phyloP scores from a whole-genome alignment of 805 yeast genomes.

The Kodamaea fukazawae region DNA sequence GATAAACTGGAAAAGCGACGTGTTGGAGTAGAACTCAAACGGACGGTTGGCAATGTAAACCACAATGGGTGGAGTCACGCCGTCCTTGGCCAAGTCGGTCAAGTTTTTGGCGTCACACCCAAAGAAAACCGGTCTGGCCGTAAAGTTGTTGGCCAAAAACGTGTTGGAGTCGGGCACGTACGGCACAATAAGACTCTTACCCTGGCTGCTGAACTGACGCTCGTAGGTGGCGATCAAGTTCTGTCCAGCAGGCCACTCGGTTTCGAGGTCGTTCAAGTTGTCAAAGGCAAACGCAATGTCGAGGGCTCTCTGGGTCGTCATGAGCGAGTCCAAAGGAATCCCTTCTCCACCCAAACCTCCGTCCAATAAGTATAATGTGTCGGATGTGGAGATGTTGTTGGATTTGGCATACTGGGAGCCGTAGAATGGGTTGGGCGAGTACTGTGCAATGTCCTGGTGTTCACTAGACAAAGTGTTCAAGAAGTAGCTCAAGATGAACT shows the following conservation, averaged over 20 bases:
- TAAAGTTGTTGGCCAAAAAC: conserved; percentile 57
- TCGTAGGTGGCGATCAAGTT: conserved; percentile 32
- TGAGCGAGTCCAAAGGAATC: conserved; percentile 32
- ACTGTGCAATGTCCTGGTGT: conserved; percentile 32
- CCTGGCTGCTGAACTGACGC: conserved; percentile 39
- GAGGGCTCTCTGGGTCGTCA: conserved; percentile 32
- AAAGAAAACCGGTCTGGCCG: conserved; percentile 72
- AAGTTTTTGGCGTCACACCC: conserved; percentile 73
- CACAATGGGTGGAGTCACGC: conserved; percentile 62
- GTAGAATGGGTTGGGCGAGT: conserved; percentile 38
- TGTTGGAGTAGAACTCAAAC: conserved; percentile 61
- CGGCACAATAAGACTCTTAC: conserved; percentile 67
- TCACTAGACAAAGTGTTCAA: conserved; percentile 24
- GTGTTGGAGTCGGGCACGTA: conserved; percentile 71
- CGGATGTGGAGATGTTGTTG: conserved; percentile 21
- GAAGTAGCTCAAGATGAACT: conserved; percentile 24
- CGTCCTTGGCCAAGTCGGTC: conserved; percentile 45
- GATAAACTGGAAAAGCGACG: conserved; percentile 67
- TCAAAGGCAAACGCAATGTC: conserved; percentile 41
- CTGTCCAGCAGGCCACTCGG: conserved; percentile 35
- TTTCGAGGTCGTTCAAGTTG: conserved; percentile 25
- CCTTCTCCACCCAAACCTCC: conserved; percentile 41
- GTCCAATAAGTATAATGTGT: conserved; percentile 34
- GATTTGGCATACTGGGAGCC: conserved; percentile 28
- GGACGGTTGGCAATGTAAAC: conserved; percentile 78